These are phyloP conservation scores for Desmodesmus armatus DNA, from an alignment of 139 green algal species.

Conservation along the genomic window DNA sequence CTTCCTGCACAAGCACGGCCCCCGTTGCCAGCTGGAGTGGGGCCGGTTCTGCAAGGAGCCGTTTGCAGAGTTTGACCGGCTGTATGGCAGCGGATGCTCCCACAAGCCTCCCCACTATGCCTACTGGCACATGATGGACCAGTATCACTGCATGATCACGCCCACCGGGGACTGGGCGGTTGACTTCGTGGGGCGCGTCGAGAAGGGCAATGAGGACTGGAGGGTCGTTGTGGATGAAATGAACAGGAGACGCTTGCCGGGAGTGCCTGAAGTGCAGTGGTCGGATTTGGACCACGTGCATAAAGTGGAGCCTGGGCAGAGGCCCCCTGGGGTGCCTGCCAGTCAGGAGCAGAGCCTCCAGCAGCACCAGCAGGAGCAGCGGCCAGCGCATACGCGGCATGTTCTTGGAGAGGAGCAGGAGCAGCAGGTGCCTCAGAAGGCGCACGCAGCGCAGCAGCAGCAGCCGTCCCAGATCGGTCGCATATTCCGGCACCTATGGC, in stretches of 20 bases:
- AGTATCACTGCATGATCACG: slow-evolving; percentile 51
- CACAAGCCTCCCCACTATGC: slow-evolving; percentile 14
- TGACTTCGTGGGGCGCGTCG: slow-evolving; percentile 50
- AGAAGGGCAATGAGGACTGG: slow-evolving; percentile 48
- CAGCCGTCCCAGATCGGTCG: too few species aligned
- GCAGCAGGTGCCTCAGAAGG: too few species aligned
- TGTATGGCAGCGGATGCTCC: not conserved
- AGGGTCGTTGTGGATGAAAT: slow-evolving; percentile 20
- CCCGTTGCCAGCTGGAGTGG: slow-evolving; percentile 21
- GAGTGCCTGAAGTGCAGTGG: slow-evolving; percentile 21
- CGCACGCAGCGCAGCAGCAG: too few species aligned
- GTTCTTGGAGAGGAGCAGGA: too few species aligned
- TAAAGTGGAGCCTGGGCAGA: slow-evolving; percentile 3
- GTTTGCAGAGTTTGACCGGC: slow-evolving; percentile 8
- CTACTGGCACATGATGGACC: slow-evolving; percentile 56
- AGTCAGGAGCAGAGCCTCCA: too few species aligned
- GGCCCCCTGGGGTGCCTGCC: too few species aligned
- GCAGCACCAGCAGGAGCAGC: too few species aligned
- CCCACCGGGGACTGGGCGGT: slow-evolving; percentile 44
- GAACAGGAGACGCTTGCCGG: slow-evolving; percentile 27
- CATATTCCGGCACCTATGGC: too few species aligned
- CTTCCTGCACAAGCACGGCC: slow-evolving; percentile 35
- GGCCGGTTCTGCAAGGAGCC: slow-evolving; percentile 33
- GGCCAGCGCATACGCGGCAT: too few species aligned
- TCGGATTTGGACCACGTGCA: slow-evolving; percentile 14